Evolutionary conservation across 1,139 yeast genomes (phyloP), one percentile per base, ranked within the genome.

Genomic region (Saccharomycopsis hybrid): DNA sequence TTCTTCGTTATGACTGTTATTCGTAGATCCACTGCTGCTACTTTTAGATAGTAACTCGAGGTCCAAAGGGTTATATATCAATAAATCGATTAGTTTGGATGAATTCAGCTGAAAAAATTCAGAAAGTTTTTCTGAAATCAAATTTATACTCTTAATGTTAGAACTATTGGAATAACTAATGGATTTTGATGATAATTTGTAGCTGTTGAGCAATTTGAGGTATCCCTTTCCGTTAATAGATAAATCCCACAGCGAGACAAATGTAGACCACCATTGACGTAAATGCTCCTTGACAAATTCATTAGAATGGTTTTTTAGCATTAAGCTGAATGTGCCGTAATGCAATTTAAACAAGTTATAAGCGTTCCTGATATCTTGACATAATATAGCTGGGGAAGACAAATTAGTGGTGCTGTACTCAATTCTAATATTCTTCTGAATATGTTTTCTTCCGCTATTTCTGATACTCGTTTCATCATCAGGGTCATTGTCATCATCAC

Each of bases 61-160:
- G 11, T 44, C 46, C 4, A 51, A 28, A 5, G 53, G 53, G 35
- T 47, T 52, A 41, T 37, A 52, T 8, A 52, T 45, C 18, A 50
- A 25, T 46, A 50, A 44, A 43, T 52, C 55, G 5, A 52, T 47
- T 25, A 52, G 38, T 35, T 47, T 50, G 3, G 51, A 47, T 2
- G 53, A 50, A 33, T 50, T 48, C 48, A 47, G 43, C 37, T 52
- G 55, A 43, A 52, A 52, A 36, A 52, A 52, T 18, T 52, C 55
- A 8, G 45, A 33, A 4, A 52, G 38, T 36, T 50, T 52, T 40
- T 52, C 53, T 8, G 49, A 47, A 11, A 52, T 52, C 25, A 52
- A 45, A 32, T 52, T 52, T 27, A 52, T 43, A 25, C 44, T 50
- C 29, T 50, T 52, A 28, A 50, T 37, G 31, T 52, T 47, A 1